Conservation (phyloP, 306 rosid genomes). For the Nissolia schottii region DNA sequence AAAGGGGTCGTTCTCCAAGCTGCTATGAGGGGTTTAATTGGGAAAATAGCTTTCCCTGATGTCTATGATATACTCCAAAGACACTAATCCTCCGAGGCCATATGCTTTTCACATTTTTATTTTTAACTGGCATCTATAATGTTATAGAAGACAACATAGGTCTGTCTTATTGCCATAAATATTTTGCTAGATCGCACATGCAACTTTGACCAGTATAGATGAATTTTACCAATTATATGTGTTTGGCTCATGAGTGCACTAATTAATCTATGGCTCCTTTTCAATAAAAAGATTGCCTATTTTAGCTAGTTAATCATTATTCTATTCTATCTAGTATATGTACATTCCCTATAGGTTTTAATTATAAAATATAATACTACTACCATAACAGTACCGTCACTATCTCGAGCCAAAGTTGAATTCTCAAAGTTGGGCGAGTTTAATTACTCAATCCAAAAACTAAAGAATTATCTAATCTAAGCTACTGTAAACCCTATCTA, state of each 20-base stretch:
- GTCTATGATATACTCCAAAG: constrained; percentile 5
- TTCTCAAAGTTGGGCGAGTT: too few species aligned
- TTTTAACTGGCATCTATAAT: constrained; percentile 30
- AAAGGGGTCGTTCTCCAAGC: not conserved
- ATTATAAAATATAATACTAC: not conserved
- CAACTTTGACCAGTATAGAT: not conserved
- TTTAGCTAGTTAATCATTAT: not conserved
- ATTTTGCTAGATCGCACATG: not conserved
- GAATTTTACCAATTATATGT: constrained; percentile 7
- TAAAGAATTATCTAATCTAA: too few species aligned
- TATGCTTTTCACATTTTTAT: constrained; percentile 13
- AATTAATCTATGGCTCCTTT: not conserved
- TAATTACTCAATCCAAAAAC: too few species aligned
- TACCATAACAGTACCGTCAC: too few species aligned
- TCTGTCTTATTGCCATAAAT: constrained; percentile 14
- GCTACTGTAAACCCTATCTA: too few species aligned
- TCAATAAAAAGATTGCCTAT: not conserved
- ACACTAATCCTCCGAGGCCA: not conserved
- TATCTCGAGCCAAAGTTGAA: not conserved
- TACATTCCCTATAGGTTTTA: not conserved
- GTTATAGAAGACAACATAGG: constrained; percentile 5
- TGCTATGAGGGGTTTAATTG: not conserved
- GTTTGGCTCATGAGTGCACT: not conserved
- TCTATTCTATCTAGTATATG: not conserved
- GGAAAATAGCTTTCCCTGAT: constrained; percentile 6